phyloP scores from a whole-genome alignment of 176 grass and related monocot species.

The Triticum aestivum region DNA sequence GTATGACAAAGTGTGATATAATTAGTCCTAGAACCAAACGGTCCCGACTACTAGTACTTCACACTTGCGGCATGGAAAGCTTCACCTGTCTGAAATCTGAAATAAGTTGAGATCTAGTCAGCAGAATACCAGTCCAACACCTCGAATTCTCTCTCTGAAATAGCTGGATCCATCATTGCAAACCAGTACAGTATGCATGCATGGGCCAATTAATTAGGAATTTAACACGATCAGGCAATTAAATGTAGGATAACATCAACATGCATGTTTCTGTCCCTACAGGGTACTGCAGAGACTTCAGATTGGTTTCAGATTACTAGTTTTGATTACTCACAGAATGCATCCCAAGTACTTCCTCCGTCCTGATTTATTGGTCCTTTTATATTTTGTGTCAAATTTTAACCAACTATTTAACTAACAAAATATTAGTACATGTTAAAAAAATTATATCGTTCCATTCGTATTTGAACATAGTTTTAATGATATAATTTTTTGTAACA shows the following conservation, averaged over 20 bases:
- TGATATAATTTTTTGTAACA: too few species aligned
- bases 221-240: neutral
- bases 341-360: too few species aligned
- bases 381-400: too few species aligned
- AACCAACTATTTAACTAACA: too few species aligned
- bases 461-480: too few species aligned
- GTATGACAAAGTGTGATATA: too few species aligned
- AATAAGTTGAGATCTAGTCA: conserved; percentile 43
- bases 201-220: conserved; percentile 14
- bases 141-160: conserved; percentile 21
- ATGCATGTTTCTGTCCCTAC: conserved; percentile 1
- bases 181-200: conserved; percentile 4
- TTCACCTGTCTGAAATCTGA: conserved; percentile 10
- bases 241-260: conserved; percentile 21
- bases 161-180: conserved; percentile 42
- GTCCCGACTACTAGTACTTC: too few species aligned
- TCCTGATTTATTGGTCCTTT: too few species aligned
- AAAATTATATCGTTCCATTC: too few species aligned
- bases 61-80: too few species aligned
- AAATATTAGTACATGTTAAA: too few species aligned
- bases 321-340: neutral
- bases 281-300: neutral
- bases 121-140: conserved; percentile 15
- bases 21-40: too few species aligned
- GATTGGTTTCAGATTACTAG: neutral